phyloP scores from a whole-genome alignment of 2,329 filamentous ascomycete genomes.

The Arthrobotrys sphaeroides region DNA sequence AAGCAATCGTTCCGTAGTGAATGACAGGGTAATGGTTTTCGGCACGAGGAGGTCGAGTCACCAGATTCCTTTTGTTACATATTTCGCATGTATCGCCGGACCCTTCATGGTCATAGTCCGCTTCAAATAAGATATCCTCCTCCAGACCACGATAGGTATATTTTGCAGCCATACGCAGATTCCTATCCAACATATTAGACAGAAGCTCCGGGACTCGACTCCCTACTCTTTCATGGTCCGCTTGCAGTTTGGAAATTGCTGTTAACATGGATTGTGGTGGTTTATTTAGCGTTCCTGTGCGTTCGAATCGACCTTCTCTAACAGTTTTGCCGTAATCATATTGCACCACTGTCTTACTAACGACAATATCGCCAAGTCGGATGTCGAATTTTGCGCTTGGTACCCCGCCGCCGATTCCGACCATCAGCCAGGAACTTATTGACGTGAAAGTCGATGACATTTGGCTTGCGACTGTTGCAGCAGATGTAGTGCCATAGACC shows the following conservation, averaged over 20 bases:
- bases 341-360: background rate
- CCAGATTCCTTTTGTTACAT: background rate
- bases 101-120: background rate
- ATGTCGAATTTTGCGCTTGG: slow-evolving; percentile 34
- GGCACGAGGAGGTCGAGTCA: background rate
- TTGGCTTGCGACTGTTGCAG: slow-evolving; percentile 57
- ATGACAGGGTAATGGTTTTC: background rate
- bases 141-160: background rate
- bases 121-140: background rate
- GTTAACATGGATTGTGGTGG: background rate
- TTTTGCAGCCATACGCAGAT: background rate
- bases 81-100: background rate
- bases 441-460: slow-evolving; percentile 57
- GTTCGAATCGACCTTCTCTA: background rate
- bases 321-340: slow-evolving; percentile 30
- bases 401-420: slow-evolving; percentile 58
- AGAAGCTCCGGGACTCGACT: background rate
- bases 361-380: slow-evolving; percentile 21
- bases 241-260: background rate
- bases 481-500: slow-evolving; percentile 56
- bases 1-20: slow-evolving; percentile 2
- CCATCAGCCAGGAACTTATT: slow-evolving; percentile 56
- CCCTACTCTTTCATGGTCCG: background rate
- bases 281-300: background rate
- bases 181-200: background rate